phyloP scores from a whole-genome alignment of 768 basidiomycete species.

The Serpula lacrymans region DNA sequence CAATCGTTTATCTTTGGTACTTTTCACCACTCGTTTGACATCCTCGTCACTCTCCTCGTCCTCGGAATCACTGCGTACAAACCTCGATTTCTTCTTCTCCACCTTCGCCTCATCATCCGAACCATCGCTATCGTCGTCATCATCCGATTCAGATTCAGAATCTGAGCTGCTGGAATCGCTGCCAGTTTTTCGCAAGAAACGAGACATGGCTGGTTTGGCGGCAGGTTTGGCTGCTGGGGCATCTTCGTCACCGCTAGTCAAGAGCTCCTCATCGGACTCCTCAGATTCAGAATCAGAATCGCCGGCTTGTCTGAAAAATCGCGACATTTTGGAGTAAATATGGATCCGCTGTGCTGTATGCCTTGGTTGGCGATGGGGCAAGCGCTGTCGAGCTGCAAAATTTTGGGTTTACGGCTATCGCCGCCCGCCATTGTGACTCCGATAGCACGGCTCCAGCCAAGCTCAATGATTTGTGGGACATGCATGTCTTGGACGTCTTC shows the following conservation, averaged over 20 bases:
- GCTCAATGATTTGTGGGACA: too few relatives aligned
- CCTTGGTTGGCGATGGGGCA: too few relatives aligned
- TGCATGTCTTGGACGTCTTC: too few relatives aligned
- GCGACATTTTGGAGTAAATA: too few relatives aligned
- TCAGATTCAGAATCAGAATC: constrained; percentile 77
- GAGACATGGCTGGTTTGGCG: constrained; percentile 57
- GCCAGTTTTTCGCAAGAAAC: constrained; percentile 68
- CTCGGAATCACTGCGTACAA: constrained; percentile 43
- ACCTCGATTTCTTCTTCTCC: constrained; percentile 39
- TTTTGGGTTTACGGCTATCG: too few relatives aligned
- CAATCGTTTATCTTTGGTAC: constrained; percentile 87
- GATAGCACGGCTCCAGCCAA: too few relatives aligned
- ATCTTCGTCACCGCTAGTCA: constrained; percentile 72
- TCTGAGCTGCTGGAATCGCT: constrained; percentile 55
- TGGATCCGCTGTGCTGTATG: too few relatives aligned
- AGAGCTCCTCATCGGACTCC: constrained; percentile 70
- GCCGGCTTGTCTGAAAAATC: constrained; percentile 84
- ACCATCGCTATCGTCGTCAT: constrained; percentile 50
- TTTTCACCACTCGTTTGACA: constrained; percentile 65
- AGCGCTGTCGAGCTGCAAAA: too few relatives aligned
- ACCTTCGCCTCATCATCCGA: constrained; percentile 35
- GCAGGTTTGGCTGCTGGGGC: constrained; percentile 44
- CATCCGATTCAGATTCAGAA: constrained; percentile 50
- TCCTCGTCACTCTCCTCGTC: constrained; percentile 60
- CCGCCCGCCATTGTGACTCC: too few relatives aligned